Conservation (phyloP, 305 asterid genomes). For the Rubia peregrina region DNA sequence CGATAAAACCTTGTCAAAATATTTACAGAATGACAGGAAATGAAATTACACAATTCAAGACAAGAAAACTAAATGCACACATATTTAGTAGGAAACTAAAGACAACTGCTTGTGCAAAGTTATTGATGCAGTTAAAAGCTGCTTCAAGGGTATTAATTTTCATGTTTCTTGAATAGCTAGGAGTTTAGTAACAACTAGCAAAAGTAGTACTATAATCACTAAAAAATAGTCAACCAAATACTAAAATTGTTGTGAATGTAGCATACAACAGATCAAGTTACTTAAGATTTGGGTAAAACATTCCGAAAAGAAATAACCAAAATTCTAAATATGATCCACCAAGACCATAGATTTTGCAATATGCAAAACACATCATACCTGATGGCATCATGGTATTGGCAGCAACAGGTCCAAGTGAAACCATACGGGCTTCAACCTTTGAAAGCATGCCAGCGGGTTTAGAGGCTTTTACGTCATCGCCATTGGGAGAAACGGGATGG, state of each 20-base stretch:
- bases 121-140: not conserved
- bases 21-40: not conserved
- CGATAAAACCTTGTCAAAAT: not conserved
- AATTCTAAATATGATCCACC: not conserved
- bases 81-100: not conserved
- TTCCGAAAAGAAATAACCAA: not conserved
- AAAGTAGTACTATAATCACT: not conserved
- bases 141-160: not conserved
- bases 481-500: conserved; percentile 35
- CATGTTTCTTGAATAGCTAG: not conserved
- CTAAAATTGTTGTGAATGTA: not conserved
- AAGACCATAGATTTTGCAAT: not conserved
- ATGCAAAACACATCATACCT: conserved; percentile 32
- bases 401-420: conserved; percentile 42
- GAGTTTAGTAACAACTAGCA: not conserved
- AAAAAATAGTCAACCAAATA: not conserved
- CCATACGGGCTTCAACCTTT: conserved; percentile 36
- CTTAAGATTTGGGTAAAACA: not conserved
- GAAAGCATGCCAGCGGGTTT: conserved; percentile 28
- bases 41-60: not conserved
- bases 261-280: not conserved
- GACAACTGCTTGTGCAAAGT: not conserved
- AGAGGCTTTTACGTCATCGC: conserved; percentile 32
- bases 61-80: not conserved
- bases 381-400: conserved; percentile 46